Conservation (phyloP, 2,329 filamentous ascomycete genomes). For the Trichoderma polysporum region DNA sequence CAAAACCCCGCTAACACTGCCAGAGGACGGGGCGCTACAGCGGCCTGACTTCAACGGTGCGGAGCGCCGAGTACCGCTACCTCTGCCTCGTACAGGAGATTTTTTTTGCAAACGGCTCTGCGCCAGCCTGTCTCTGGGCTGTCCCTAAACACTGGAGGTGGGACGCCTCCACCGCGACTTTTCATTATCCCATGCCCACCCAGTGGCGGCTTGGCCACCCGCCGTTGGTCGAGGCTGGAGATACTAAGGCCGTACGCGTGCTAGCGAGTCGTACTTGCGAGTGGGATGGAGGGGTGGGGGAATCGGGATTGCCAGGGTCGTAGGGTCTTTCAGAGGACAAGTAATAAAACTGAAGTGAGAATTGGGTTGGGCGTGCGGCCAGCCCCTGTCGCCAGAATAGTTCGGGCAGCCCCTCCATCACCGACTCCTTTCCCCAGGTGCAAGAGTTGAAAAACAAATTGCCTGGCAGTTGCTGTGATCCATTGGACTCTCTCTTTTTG, state of each 20-base stretch:
- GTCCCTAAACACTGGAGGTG: background rate
- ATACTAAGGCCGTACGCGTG: slow-evolving; percentile 12
- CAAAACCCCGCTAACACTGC: background rate
- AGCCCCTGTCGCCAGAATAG: slow-evolving; percentile 35
- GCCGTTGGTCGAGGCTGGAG: slow-evolving; percentile 15
- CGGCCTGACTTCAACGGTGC: background rate
- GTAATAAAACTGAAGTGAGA: background rate
- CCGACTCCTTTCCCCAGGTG: slow-evolving; percentile 36
- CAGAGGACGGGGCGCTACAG: background rate
- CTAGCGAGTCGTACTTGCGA: background rate
- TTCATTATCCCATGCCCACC: slow-evolving; percentile 13
- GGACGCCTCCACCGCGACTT: slow-evolving; percentile 3
- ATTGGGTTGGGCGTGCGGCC: slow-evolving; percentile 19
- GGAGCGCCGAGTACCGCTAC: background rate
- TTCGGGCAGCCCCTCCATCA: slow-evolving; percentile 41
- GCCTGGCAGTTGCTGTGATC: slow-evolving; percentile 31
- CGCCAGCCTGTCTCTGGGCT: background rate
- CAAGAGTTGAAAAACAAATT: slow-evolving; percentile 29
- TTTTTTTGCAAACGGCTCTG: background rate
- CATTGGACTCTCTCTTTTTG: slow-evolving; percentile 29
- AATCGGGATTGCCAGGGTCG: slow-evolving; percentile 21
- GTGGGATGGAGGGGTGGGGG: slow-evolving; percentile 20
- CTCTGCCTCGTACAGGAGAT: background rate
- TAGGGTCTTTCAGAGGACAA: slow-evolving; percentile 10
- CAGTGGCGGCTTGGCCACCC: slow-evolving; percentile 18